These are phyloP conservation scores for Fusarium paranaense DNA, from an alignment of 2,329 filamentous ascomycete genomes.

Conservation along the genomic window DNA sequence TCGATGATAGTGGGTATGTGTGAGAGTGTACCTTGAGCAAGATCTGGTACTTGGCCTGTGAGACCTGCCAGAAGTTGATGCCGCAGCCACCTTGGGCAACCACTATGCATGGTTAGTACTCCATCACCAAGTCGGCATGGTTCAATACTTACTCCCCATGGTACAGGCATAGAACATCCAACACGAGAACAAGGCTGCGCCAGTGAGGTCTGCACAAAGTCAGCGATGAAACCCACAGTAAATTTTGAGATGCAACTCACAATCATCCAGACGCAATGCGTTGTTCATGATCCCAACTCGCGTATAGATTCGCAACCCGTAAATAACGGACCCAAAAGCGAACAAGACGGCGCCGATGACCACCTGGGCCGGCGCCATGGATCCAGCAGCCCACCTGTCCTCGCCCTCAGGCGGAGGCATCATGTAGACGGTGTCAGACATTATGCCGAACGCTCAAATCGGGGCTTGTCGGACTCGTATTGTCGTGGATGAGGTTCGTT, in stretches of 20 bases:
- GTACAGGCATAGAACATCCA: slow-evolving; percentile 40
- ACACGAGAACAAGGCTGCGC: slow-evolving; percentile 33
- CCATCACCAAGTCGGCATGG: not conserved
- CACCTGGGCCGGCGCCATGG: slow-evolving; percentile 19
- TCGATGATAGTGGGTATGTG: accelerated
- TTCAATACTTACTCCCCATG: slow-evolving; percentile 32
- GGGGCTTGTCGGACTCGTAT: not conserved
- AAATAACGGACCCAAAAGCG: slow-evolving; percentile 24
- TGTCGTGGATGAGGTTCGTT: not conserved
- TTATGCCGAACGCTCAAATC: not conserved
- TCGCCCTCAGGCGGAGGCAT: slow-evolving; percentile 32
- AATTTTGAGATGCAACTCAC: not conserved
- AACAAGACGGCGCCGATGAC: slow-evolving; percentile 30
- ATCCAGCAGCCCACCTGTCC: slow-evolving; percentile 32
- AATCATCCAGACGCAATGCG: slow-evolving; percentile 28
- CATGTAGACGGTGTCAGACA: slow-evolving; percentile 32
- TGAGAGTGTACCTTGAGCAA: slow-evolving; percentile 17
- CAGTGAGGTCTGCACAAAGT: slow-evolving; percentile 20
- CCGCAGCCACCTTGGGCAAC: slow-evolving; percentile 32
- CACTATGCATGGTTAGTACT: slow-evolving; percentile 12
- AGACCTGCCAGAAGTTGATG: slow-evolving; percentile 38
- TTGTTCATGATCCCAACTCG: slow-evolving; percentile 28
- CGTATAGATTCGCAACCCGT: slow-evolving; percentile 25
- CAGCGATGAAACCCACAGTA: accelerated
- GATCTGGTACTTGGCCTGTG: slow-evolving; percentile 15